These are phyloP conservation scores for Boletellus ananas DNA, from an alignment of 768 basidiomycete species.

Conservation along the genomic window DNA sequence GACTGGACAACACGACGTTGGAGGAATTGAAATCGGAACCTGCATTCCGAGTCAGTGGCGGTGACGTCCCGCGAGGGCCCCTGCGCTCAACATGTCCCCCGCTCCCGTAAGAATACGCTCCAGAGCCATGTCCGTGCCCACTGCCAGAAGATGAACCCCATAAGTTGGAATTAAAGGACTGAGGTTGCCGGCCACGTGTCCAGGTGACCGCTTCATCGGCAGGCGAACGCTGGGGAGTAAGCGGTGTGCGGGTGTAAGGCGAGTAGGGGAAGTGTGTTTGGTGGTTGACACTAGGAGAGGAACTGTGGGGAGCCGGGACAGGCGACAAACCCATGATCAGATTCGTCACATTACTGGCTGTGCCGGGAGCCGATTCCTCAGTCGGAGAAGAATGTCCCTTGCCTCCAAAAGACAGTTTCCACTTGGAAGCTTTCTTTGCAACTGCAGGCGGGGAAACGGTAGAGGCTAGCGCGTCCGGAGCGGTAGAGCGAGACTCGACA, in stretches of 20 bases:
- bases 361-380: conserved; percentile 46
- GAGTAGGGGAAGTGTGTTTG: conserved; percentile 17
- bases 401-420: conserved; percentile 50
- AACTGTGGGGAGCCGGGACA: conserved; percentile 7
- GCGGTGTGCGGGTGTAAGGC: conserved; percentile 27
- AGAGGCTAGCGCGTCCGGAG: no score
- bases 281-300: conserved; percentile 1
- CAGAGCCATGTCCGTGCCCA: conserved; percentile 8
- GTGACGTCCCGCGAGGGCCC: conserved; percentile 49
- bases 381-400: conserved; percentile 48
- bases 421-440: conserved; percentile 75
- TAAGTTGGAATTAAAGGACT: conserved; percentile 14
- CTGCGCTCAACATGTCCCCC: conserved; percentile 30
- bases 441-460: conserved; percentile 29
- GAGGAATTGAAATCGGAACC: conserved; percentile 49
- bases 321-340: conserved; percentile 59
- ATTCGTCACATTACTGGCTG: conserved; percentile 73
- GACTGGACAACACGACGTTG: conserved; percentile 55
- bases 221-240: conserved; percentile 31
- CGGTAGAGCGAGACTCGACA: conserved; percentile 8
- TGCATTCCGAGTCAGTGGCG: conserved; percentile 55
- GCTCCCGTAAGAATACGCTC: conserved; percentile 10
- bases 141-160: conserved; percentile 20
- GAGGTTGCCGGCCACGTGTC: conserved; percentile 46
- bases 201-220: conserved; percentile 45